These are phyloP conservation scores for Cucurbitaria berberidis DNA, from an alignment of 2,329 filamentous ascomycete species.

Conservation along the genomic window DNA sequence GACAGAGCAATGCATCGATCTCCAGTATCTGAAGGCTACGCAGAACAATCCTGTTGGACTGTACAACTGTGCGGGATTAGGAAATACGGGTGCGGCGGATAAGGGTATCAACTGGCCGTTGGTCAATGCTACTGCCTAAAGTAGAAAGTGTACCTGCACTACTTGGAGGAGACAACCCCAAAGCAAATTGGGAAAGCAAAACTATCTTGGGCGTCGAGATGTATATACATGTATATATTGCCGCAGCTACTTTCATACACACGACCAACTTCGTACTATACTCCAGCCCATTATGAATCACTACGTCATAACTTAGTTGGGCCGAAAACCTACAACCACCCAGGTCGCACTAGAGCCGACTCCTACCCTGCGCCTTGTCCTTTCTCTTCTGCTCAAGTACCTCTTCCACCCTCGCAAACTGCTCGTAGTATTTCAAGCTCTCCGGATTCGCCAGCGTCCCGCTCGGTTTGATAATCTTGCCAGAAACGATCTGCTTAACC, in stretches of 20 bases:
- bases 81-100: constrained; percentile 38
- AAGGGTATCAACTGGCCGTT: constrained; percentile 47
- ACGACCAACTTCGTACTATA: not conserved
- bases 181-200: not conserved
- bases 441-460: constrained; percentile 79
- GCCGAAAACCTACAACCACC: no score
- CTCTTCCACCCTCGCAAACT: constrained; percentile 75
- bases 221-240: not conserved
- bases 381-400: constrained; percentile 45
- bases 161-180: no score
- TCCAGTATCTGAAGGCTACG: constrained; percentile 40
- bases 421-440: constrained; percentile 78
- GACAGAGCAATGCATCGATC: constrained; percentile 38
- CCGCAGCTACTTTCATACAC: no score
- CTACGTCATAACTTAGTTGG: no score
- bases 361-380: constrained; percentile 13
- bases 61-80: constrained; percentile 39
- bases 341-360: constrained; percentile 4
- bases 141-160: not conserved
- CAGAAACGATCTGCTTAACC: constrained; percentile 83
- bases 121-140: constrained; percentile 21
- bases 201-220: not conserved
- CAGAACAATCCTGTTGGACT: constrained; percentile 42
- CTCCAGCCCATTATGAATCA: no score
- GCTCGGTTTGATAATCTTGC: constrained; percentile 73